Conservation (phyloP, 2,329 filamentous ascomycete genomes). For the Westerdykella aurantiaca region DNA sequence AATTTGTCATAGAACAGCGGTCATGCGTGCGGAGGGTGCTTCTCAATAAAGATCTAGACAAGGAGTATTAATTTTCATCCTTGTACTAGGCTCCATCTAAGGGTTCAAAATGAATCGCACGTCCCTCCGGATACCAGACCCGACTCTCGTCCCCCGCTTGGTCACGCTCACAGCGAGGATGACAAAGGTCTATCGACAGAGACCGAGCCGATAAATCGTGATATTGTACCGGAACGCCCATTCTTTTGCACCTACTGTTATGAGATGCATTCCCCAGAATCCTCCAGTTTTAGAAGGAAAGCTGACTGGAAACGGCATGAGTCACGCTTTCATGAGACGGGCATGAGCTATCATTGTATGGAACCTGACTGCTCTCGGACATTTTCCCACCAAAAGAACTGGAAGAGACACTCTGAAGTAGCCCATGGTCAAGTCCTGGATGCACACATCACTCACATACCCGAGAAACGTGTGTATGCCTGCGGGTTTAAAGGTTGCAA, state of each 20-base stretch:
- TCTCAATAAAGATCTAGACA: no score
- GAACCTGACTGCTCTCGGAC: slow-evolving; percentile 1
- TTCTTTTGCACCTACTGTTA: neutral
- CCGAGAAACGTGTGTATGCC: slow-evolving; percentile 3
- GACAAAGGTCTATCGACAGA: no score
- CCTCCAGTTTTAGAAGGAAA: slow-evolving; percentile 2
- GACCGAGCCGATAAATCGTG: no score
- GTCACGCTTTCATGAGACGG: slow-evolving; percentile 6
- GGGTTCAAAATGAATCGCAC: no score
- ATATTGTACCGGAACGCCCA: no score
- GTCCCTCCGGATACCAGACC: no score
- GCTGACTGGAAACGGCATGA: slow-evolving; percentile 9
- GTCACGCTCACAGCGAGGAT: no score
- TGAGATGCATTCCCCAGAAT: neutral
- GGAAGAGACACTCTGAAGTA: slow-evolving; percentile 5
- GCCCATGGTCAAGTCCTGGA: slow-evolving; percentile 1
- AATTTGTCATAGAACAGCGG: no score
- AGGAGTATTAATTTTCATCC: no score
- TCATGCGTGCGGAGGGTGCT: no score
- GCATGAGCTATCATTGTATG: slow-evolving; percentile 4
- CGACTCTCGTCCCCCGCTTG: no score
- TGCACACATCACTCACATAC: neutral
- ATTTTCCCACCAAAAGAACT: slow-evolving; percentile 3
- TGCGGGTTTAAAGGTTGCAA: slow-evolving; percentile 8
- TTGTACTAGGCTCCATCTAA: no score